A percentile compares a stretch with the other conserved stretches of the same genome.
These are phyloP conservation scores for Phlyctochytrium arcticum DNA, from an alignment of 192 early-diverging fungal genomes.

Conservation along the genomic window DNA sequence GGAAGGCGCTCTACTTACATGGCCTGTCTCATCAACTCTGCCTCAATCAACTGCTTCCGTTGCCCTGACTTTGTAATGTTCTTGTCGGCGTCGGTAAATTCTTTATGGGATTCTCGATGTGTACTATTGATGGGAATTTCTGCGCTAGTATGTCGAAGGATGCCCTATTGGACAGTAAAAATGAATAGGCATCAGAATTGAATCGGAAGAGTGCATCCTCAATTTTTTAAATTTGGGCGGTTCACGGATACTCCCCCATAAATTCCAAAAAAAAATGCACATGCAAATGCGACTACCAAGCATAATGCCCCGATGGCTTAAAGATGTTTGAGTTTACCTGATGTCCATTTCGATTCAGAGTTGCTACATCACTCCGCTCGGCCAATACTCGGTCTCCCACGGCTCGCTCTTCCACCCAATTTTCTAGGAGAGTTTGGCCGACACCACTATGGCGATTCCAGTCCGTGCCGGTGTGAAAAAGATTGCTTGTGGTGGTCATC, in stretches of 20 bases:
- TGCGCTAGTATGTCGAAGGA: conserved; percentile 9
- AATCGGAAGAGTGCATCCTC: too few species aligned
- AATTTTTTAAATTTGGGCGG: too few species aligned
- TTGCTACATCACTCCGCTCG: conserved; percentile 29
- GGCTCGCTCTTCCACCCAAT: conserved; percentile 58
- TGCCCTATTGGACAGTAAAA: conserved; percentile 10
- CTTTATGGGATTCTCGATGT: neutral
- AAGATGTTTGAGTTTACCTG: conserved; percentile 22
- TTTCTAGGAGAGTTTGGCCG: conserved; percentile 48
- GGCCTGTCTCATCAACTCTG: conserved; percentile 39
- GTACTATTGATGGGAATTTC: neutral
- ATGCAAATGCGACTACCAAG: neutral
- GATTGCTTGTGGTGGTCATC: neutral
- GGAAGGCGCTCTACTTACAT: conserved; percentile 15
- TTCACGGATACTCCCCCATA: too few species aligned
- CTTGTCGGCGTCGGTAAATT: neutral
- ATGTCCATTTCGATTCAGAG: conserved; percentile 37
- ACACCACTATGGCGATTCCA: conserved; percentile 51
- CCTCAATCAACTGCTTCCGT: conserved; percentile 30
- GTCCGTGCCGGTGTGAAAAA: conserved; percentile 31
- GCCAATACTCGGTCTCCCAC: conserved; percentile 17
- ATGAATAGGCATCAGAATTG: too few species aligned
- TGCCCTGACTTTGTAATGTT: conserved; percentile 12
- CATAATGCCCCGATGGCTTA: neutral
- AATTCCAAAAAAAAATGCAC: neutral